A percentile compares a stretch with the other conserved stretches of the same genome.
These are phyloP conservation scores for Chaetoscypha palmicola DNA, from an alignment of 2,329 filamentous ascomycete species.

Conservation along the genomic window DNA sequence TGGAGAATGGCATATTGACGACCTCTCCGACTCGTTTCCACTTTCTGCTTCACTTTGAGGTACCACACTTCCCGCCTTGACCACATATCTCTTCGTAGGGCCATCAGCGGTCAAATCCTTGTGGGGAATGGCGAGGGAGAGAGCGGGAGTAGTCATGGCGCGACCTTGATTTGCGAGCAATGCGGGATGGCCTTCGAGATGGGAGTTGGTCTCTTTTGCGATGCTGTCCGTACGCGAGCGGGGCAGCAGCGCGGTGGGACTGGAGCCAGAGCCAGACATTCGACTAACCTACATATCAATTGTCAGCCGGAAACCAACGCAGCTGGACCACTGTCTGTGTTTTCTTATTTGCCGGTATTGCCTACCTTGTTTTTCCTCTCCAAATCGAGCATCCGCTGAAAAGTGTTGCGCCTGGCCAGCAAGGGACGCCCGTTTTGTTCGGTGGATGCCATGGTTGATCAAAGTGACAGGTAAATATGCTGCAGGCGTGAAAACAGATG, in stretches of 20 bases:
- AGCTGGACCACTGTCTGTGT: slow-evolving; percentile 16
- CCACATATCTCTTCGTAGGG: slow-evolving; percentile 14
- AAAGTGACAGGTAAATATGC: background rate
- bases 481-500: background rate
- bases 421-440: slow-evolving; percentile 1
- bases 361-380: slow-evolving; percentile 52
- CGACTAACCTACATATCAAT: slow-evolving; percentile 33
- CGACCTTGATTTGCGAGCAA: slow-evolving; percentile 10
- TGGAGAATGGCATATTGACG: slow-evolving; percentile 51
- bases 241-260: slow-evolving; percentile 1
- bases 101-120: slow-evolving; percentile 8
- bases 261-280: slow-evolving; percentile 25
- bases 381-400: slow-evolving; percentile 53
- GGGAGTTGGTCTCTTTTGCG: slow-evolving; percentile 6
- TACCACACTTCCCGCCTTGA: slow-evolving; percentile 15
- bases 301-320: slow-evolving; percentile 26
- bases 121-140: slow-evolving; percentile 17
- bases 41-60: slow-evolving; percentile 12
- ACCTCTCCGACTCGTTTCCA: slow-evolving; percentile 23
- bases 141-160: slow-evolving; percentile 22
- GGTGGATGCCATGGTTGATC: slow-evolving; percentile 1
- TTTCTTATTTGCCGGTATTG: slow-evolving; percentile 9
- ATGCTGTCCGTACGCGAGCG: slow-evolving; percentile 12
- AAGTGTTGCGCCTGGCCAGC: slow-evolving; percentile 24
- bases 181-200: slow-evolving; percentile 11